Evolutionary conservation across 139 green algal species (phyloP).

Genomic region (Chlorella sorokiniana): DNA sequence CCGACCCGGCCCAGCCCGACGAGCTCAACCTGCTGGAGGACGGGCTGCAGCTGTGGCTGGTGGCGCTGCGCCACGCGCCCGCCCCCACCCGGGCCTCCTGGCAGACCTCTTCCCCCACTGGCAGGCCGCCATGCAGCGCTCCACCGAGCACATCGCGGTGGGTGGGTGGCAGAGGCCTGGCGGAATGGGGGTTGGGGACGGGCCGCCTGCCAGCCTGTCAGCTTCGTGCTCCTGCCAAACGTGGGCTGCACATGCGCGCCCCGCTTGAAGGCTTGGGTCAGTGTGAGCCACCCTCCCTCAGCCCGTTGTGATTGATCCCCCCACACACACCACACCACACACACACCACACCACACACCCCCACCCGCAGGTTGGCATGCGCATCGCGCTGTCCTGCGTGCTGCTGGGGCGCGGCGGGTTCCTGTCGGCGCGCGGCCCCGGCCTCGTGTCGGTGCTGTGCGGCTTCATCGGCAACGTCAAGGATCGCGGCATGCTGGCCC

Average conservation of each 20-base stretch:
- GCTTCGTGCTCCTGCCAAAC: no score
- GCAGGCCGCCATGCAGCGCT: constrained; percentile 55
- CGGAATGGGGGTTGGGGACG: background rate
- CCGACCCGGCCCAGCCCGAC: constrained; percentile 78
- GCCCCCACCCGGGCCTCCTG: constrained; percentile 55
- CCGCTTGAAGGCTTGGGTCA: no score
- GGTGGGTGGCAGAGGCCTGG: background rate
- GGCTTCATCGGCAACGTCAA: constrained; percentile 65
- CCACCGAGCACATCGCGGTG: constrained; percentile 74
- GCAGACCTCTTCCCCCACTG: constrained; percentile 64
- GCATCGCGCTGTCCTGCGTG: constrained; percentile 63
- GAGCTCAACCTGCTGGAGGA: constrained; percentile 89
- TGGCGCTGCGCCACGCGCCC: constrained; percentile 81
- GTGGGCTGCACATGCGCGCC: no score
- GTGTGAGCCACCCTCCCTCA: no score
- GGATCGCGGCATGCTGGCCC: constrained; percentile 65
- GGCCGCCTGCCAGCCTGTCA: background rate
- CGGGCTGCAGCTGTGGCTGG: constrained; percentile 81
- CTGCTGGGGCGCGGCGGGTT: constrained; percentile 75
- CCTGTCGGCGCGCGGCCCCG: constrained; percentile 59
- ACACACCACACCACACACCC: no score
- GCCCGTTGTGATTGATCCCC: background rate
- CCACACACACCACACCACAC: background rate
- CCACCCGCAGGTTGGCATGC: constrained; percentile 25
- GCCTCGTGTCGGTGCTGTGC: constrained; percentile 56